These are phyloP conservation scores for Rhizopus delemar DNA, from an alignment of 371 early-diverging fungal genomes.

Conservation along the genomic window DNA sequence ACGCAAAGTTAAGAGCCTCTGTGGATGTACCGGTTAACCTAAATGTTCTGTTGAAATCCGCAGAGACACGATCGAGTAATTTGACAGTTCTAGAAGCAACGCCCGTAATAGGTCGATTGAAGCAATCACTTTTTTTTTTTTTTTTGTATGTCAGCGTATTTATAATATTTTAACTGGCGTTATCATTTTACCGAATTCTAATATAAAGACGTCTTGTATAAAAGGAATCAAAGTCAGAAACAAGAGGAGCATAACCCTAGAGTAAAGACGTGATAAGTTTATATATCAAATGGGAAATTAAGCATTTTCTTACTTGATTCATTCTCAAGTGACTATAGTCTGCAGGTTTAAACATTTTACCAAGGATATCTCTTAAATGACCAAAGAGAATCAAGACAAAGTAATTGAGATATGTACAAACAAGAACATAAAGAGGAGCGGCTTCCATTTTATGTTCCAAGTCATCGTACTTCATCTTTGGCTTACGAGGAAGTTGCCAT, in stretches of 20 bases:
- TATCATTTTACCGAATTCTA: slow-evolving; percentile 71
- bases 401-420: slow-evolving; percentile 96
- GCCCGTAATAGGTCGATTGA: slow-evolving; percentile 95
- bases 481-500: slow-evolving; percentile 33
- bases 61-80: slow-evolving; percentile 81
- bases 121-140: slow-evolving; percentile 78
- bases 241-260: slow-evolving; percentile 87
- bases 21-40: slow-evolving; percentile 79
- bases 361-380: slow-evolving; percentile 87
- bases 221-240: slow-evolving; percentile 96
- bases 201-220: slow-evolving; percentile 94
- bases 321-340: slow-evolving; percentile 72
- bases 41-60: slow-evolving; percentile 88
- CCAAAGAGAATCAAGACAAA: slow-evolving; percentile 93
- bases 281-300: neutral
- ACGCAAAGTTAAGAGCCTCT: slow-evolving; percentile 93
- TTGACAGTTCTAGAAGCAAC: slow-evolving; percentile 93
- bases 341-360: slow-evolving; percentile 73
- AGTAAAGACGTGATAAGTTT: neutral
- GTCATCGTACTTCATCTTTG: slow-evolving; percentile 40
- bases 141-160: neutral
- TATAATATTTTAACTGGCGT: neutral
- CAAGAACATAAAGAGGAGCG: slow-evolving; percentile 72
- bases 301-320: slow-evolving; percentile 58
- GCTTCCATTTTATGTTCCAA: slow-evolving; percentile 52